Conservation (phyloP, 352 stramenopile genomes). For the Peronospora belbahrii region DNA sequence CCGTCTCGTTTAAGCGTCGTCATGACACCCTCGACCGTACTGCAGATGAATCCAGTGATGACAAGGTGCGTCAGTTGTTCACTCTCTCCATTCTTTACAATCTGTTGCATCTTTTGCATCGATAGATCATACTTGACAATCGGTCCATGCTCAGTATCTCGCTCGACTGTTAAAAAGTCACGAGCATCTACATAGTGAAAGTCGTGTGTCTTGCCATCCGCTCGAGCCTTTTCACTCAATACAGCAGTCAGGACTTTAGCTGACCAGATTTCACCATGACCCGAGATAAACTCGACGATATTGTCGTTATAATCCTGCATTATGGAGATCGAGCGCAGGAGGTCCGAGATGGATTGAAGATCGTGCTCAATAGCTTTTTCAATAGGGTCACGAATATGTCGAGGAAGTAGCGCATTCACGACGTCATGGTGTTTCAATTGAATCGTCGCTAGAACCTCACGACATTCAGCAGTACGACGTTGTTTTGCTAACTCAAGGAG, state of each 20-base stretch:
- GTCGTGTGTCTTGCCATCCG: slow-evolving; percentile 40
- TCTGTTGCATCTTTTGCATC: slow-evolving; percentile 51
- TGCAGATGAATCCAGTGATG: slow-evolving; percentile 96
- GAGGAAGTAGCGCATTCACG: slow-evolving; percentile 50
- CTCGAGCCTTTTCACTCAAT: slow-evolving; percentile 36
- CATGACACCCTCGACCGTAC: slow-evolving; percentile 91
- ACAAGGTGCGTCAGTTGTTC: slow-evolving; percentile 76
- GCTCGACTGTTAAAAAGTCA: slow-evolving; percentile 79
- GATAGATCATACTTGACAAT: slow-evolving; percentile 75
- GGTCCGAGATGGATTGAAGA: slow-evolving; percentile 61
- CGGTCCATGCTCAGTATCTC: slow-evolving; percentile 67
- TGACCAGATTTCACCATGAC: slow-evolving; percentile 94
- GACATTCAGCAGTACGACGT: slow-evolving; percentile 59
- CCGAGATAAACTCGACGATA: slow-evolving; percentile 90
- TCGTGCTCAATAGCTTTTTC: slow-evolving; percentile 53
- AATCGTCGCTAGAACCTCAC: slow-evolving; percentile 65
- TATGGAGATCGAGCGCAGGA: slow-evolving; percentile 81
- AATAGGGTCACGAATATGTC: slow-evolving; percentile 43
- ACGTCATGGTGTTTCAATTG: slow-evolving; percentile 74
- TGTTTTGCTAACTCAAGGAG: slow-evolving; percentile 84
- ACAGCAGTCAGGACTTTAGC: slow-evolving; percentile 87
- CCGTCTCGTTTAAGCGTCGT: slow-evolving; percentile 94
- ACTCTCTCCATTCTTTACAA: slow-evolving; percentile 32
- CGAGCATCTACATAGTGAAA: slow-evolving; percentile 92
- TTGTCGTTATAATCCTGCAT: slow-evolving; percentile 84